These are phyloP conservation scores for Zhuliangozyma parablackwelliae DNA, from an alignment of 1,139 yeast species.

Conservation along the genomic window DNA sequence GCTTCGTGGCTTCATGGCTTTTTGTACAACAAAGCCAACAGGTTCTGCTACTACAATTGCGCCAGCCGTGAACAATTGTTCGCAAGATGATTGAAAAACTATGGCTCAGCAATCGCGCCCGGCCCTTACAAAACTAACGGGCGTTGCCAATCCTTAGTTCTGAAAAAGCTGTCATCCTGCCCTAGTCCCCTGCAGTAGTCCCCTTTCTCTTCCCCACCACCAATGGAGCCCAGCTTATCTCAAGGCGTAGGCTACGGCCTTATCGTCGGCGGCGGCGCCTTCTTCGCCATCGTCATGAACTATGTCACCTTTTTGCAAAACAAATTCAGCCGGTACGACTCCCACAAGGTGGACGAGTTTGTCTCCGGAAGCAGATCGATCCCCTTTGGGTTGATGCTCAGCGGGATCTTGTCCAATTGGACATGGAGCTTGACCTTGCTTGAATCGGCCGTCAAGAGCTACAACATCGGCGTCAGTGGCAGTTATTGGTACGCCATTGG, in stretches of 20 bases:
- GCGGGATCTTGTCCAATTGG: slow-evolving; percentile 35
- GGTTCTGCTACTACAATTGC: too few relatives aligned
- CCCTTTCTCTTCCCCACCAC: too few relatives aligned
- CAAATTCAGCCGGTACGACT: slow-evolving; percentile 20
- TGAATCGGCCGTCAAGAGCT: slow-evolving; percentile 7
- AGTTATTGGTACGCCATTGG: slow-evolving; percentile 32
- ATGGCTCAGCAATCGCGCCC: too few relatives aligned
- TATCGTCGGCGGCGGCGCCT: slow-evolving; percentile 30
- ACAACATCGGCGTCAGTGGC: slow-evolving; percentile 20
- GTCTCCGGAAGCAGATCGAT: slow-evolving; percentile 33
- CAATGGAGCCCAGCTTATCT: slow-evolving; percentile 24
- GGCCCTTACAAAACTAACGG: too few relatives aligned
- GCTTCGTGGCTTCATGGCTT: too few relatives aligned
- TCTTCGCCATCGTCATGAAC: slow-evolving; percentile 30
- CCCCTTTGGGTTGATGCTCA: slow-evolving; percentile 27
- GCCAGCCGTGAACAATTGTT: too few relatives aligned
- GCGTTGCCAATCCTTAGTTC: too few relatives aligned
- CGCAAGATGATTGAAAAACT: too few relatives aligned
- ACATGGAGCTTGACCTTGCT: slow-evolving; percentile 34
- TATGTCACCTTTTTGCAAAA: slow-evolving; percentile 26
- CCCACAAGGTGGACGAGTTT: slow-evolving; percentile 31
- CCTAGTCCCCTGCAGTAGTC: too few relatives aligned
- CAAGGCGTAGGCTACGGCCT: slow-evolving; percentile 36
- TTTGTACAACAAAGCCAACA: too few relatives aligned
- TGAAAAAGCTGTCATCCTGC: too few relatives aligned